Base-by-base conservation (phyloP, 768 basidiomycete genomes). In the Hysterangium stoloniferum region DNA sequence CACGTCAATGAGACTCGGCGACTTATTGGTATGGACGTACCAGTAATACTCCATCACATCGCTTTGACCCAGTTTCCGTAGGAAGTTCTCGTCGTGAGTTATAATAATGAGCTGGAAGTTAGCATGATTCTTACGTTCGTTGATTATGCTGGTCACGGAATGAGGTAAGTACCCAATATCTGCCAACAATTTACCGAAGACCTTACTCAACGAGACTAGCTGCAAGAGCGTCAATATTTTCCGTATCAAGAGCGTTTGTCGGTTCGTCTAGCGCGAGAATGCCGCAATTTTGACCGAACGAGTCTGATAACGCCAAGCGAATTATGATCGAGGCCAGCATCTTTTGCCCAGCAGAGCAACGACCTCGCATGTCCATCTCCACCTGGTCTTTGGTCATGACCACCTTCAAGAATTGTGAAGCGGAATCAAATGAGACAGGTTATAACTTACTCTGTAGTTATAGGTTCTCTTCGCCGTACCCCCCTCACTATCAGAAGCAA, bases 341-440 rank as follows among this genome's bases (percentile, higher is more conserved):
- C 70, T 99, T 99, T 68, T 99, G 96, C 0, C 96, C 96, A 1
- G 96, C 96, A 13, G 89, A 93, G 68, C 96, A 99, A 56, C 96
- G 81, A 22, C 96, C 96, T 51, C 96, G 83, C 96, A 99, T 99
- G 67, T 98, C 96, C 88, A 99, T 93, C 67, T 98, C 95, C 6
- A 97, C 94, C 61, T 93, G 87, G 64, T 97, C 94, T 70, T 99
- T 99, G 46, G 86, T 90, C 95, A 99, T 98, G 57, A 98, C 95
- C 52, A 97, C 92, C 92, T 95, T 64, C 49, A 52, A 32, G 24
- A 46, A 57, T 13, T 56, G 34, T 56, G 31, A 19, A 20, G 9
- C 42, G 33, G 31, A 32, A 17, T 47, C 43, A 42, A 42, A 9
- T 44, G 51, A 20, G 54, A 27, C 44, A 40, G 32, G 15, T 31